Percentiles rank a stretch among this genome's conserved stretches.
Conservation (phyloP, 352 stramenopile species). For the Pythium myriotylum region DNA sequence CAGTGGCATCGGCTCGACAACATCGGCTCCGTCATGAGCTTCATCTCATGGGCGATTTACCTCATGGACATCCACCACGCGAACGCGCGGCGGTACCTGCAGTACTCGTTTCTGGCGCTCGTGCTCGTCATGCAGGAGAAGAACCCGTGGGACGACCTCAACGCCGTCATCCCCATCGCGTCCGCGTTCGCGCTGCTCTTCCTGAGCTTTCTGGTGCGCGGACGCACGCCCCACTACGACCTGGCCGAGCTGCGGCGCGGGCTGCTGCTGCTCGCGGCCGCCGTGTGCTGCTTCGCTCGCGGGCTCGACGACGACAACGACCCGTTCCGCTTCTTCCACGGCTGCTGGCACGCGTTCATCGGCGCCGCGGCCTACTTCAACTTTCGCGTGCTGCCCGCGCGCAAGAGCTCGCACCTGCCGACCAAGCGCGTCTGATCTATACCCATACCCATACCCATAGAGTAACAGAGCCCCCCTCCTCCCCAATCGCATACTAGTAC, state of each 20-base stretch:
- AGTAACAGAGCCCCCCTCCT: not conserved
- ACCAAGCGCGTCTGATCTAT: slow-evolving; percentile 16
- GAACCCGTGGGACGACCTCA: slow-evolving; percentile 74
- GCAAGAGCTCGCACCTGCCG: slow-evolving; percentile 24
- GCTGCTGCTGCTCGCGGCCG: slow-evolving; percentile 49
- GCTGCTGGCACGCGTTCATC: slow-evolving; percentile 80
- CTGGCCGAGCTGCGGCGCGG: slow-evolving; percentile 49
- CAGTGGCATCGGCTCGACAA: slow-evolving; percentile 85
- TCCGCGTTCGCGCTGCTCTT: slow-evolving; percentile 49
- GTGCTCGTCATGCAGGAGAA: slow-evolving; percentile 79
- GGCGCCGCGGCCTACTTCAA: slow-evolving; percentile 74
- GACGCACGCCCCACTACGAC: slow-evolving; percentile 56
- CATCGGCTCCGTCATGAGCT: slow-evolving; percentile 84
- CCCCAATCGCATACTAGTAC: too few species aligned
- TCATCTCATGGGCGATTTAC: slow-evolving; percentile 74
- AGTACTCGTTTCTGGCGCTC: slow-evolving; percentile 67
- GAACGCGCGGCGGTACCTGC: slow-evolving; percentile 50
- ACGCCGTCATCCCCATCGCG: slow-evolving; percentile 52
- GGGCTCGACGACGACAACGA: slow-evolving; percentile 75
- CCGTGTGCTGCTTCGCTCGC: slow-evolving; percentile 58
- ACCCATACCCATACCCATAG: not conserved
- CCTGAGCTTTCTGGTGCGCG: slow-evolving; percentile 40
- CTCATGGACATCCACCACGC: slow-evolving; percentile 66
- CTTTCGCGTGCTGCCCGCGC: slow-evolving; percentile 55
- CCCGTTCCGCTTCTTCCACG: slow-evolving; percentile 81